Percentiles rank a stretch among this genome's conserved stretches.
phyloP scores from a whole-genome alignment of 306 rosid genomes.

The Rubus idaeus region DNA sequence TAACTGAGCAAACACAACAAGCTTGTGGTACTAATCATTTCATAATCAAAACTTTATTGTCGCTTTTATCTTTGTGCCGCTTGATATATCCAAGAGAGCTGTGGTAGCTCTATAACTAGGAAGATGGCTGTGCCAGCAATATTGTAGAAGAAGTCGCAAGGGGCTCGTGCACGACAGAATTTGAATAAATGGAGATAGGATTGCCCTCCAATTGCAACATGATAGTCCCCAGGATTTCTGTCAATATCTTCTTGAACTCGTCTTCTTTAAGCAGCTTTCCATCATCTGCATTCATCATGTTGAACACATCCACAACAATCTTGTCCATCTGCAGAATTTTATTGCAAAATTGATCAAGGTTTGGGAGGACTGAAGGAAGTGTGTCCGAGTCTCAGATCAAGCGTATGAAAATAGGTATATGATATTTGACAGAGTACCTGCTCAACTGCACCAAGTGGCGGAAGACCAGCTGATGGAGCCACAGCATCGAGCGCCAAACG shows the following conservation, averaged over 20 bases:
- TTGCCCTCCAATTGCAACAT: constrained; percentile 80
- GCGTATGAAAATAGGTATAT: not conserved
- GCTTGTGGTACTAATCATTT: constrained; percentile 19
- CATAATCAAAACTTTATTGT: constrained; percentile 24
- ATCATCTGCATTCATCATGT: constrained; percentile 57
- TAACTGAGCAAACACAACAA: constrained; percentile 27
- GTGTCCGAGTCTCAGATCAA: not conserved
- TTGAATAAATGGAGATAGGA: constrained; percentile 69
- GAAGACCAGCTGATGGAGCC: constrained; percentile 81
- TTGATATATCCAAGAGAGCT: constrained; percentile 19
- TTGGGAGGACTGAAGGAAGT: not conserved
- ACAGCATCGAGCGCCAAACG: constrained; percentile 58
- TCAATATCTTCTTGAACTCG: constrained; percentile 75
- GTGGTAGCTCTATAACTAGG: constrained; percentile 29
- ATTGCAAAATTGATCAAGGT: not conserved
- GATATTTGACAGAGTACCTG: constrained; percentile 46
- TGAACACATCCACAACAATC: constrained; percentile 48
- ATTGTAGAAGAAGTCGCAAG: constrained; percentile 68
- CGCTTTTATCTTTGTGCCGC: constrained; percentile 17
- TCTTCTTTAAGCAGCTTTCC: constrained; percentile 66
- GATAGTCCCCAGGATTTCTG: constrained; percentile 60
- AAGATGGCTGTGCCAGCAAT: constrained; percentile 61
- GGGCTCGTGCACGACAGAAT: constrained; percentile 91
- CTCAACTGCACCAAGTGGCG: constrained; percentile 78
- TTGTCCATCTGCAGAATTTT: constrained; percentile 69